Base-by-base conservation (phyloP, 2,329 filamentous ascomycete species). In the Byssothecium circinans region DNA sequence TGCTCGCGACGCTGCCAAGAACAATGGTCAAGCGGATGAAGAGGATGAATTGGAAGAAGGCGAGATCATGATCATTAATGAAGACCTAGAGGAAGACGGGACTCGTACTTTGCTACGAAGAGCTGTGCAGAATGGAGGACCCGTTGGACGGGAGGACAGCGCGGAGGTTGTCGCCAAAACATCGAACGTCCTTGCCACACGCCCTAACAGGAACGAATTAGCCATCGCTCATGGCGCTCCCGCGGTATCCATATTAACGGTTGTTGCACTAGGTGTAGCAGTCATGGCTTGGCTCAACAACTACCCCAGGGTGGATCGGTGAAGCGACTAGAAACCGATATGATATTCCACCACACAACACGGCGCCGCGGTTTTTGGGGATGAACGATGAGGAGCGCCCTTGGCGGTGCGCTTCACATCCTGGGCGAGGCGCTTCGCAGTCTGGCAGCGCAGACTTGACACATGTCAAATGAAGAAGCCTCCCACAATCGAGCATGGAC, bases 261-360 rank as follows among this genome's bases (percentile, higher is more conserved):
- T 73, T n/a, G 68, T 74, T 39, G 64, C 70, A 43, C 57, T 73
- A 22, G 71, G 71, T 45, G 63, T 73, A 14, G 70, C 68, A 38
- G 64, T 73, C 42, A 74, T 74, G 71, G 64, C 68, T 23, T 71
- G 65, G 57, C 60, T 73, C 34, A 73, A 73, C 46, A 69, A 72
- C 37, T 76, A 74, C 63, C 71, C 73, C 27, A 75, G 74, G 50
- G 65, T 70, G 14, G 74, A 76, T 46, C 66, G 74, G 53, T 76
- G 73, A 76, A 53, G 23, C 23, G 18, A 38, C 14, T 22, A 34
- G 17, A 14, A 25, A 25, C 25, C 35, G 35, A 2, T n/a, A 30
- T 37, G 19, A 23, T 20, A 3, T 22, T 32, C 25, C 44, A 47
- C 43, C 27, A 45, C 49, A 41, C 29, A 40, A 39, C 38, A 25